A percentile compares a stretch with the other conserved stretches of the same genome.
phyloP scores from a whole-genome alignment of 2,329 filamentous ascomycete genomes.

The Fusarium fujikuroi region DNA sequence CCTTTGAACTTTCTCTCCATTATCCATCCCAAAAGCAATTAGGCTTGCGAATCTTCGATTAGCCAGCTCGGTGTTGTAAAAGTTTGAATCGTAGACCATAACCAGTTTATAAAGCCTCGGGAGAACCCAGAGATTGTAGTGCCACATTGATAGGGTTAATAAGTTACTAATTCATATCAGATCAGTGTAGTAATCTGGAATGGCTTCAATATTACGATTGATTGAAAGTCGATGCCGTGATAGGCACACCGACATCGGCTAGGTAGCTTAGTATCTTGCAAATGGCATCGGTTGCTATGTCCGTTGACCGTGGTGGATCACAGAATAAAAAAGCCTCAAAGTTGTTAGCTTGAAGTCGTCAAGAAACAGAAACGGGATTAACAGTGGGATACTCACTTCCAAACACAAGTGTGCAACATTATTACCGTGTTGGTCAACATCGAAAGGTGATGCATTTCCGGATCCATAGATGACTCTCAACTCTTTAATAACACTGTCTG shows the following conservation, averaged over 20 bases:
- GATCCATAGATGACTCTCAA: neutral
- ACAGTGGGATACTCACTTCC: accelerated
- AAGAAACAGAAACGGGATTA: accelerated
- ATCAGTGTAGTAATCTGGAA: accelerated
- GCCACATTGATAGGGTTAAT: neutral
- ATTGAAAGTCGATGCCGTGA: neutral
- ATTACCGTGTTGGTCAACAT: accelerated
- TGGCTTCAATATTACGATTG: accelerated
- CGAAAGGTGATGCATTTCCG: neutral
- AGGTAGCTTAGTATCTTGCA: accelerated
- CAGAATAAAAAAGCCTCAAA: too few relatives aligned
- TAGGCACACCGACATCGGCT: neutral
- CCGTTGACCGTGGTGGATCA: too few relatives aligned
- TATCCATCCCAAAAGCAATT: too few relatives aligned
- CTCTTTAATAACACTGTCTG: accelerated
- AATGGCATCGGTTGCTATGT: neutral
- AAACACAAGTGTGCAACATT: neutral
- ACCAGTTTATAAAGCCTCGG: neutral
- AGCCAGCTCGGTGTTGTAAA: accelerated
- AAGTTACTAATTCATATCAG: neutral
- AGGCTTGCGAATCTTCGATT: too few relatives aligned
- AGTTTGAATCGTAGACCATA: accelerated
- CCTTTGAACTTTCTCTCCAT: too few relatives aligned
- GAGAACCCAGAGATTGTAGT: accelerated
- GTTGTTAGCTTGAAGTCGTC: neutral